Evolutionary conservation across 768 basidiomycete genomes (phyloP).

Genomic region (Psilocybe azurescens): DNA sequence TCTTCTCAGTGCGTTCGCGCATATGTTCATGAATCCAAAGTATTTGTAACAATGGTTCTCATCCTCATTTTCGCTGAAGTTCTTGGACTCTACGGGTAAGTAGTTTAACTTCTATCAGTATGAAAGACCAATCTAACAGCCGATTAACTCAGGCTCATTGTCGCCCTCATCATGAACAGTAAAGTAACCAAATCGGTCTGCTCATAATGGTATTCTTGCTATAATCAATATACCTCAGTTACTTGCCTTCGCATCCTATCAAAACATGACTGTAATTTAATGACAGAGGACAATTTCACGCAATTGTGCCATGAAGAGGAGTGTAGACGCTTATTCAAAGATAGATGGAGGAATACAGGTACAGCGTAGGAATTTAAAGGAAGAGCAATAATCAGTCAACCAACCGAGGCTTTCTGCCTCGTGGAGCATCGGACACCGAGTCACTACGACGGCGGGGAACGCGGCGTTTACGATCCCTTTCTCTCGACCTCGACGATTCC

Average conservation of each 20-base stretch:
- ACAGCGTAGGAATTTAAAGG: neutral
- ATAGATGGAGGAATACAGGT: neutral
- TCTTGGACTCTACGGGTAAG: slow-evolving; percentile 82
- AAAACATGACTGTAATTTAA: neutral
- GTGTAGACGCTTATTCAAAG: neutral
- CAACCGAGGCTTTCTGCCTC: slow-evolving; percentile 14
- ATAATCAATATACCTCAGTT: slow-evolving; percentile 17
- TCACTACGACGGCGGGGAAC: slow-evolving; percentile 24
- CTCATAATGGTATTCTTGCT: slow-evolving; percentile 2
- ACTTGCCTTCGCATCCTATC: slow-evolving; percentile 3
- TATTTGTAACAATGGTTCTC: slow-evolving; percentile 96
- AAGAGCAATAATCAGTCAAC: neutral
- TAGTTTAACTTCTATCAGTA: slow-evolving; percentile 24
- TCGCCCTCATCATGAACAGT: slow-evolving; percentile 92
- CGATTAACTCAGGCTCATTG: slow-evolving; percentile 62
- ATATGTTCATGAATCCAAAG: slow-evolving; percentile 87
- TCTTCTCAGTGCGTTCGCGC: slow-evolving; percentile 80
- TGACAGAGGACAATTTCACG: neutral
- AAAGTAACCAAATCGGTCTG: slow-evolving; percentile 52
- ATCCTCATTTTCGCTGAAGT: slow-evolving; percentile 95
- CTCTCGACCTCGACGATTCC: slow-evolving; percentile 45
- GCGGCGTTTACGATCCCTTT: slow-evolving; percentile 31
- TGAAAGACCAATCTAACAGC: neutral
- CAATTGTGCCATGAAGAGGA: neutral
- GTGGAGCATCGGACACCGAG: slow-evolving; percentile 26